Percentiles rank a stretch among this genome's conserved stretches.
Conservation (phyloP, 116 monocot species). For the Posidonia oceanica region DNA sequence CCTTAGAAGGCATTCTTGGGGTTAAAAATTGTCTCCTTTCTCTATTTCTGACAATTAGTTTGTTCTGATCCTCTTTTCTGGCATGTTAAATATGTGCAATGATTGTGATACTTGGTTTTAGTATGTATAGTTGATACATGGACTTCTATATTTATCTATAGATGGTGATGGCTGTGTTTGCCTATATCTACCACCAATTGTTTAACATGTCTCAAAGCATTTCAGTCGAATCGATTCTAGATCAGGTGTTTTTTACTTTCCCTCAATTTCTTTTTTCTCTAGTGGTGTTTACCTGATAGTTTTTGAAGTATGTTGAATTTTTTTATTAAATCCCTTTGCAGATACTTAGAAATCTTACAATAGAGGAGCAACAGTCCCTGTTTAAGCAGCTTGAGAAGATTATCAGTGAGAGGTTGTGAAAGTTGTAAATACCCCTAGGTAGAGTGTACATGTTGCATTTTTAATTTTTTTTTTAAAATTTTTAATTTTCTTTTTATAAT, state of each 20-base stretch:
- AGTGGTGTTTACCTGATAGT: background rate
- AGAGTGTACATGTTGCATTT: conserved; percentile 5
- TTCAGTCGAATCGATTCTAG: conserved; percentile 68
- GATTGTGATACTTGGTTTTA: too few relatives aligned
- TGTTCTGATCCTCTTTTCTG: too few relatives aligned
- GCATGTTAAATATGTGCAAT: too few relatives aligned
- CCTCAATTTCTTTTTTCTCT: background rate
- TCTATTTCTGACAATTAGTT: too few relatives aligned
- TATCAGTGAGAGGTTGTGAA: conserved; percentile 21
- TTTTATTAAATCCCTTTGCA: conserved; percentile 15
- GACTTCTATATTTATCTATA: conserved; percentile 5
- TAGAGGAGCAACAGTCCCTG: conserved; percentile 63
- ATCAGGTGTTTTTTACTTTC: conserved; percentile 42
- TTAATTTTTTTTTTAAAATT: too few relatives aligned
- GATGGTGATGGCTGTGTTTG: conserved; percentile 99
- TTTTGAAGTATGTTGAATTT: background rate
- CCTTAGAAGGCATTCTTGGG: too few relatives aligned
- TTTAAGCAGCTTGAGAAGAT: conserved; percentile 64
- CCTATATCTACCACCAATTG: conserved; percentile 95
- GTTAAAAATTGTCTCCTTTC: too few relatives aligned
- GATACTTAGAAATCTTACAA: conserved; percentile 71
- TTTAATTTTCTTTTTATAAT: too few relatives aligned
- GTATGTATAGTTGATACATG: too few relatives aligned
- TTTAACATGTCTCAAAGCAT: conserved; percentile 50
- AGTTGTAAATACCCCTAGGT: conserved; percentile 4